phyloP scores from a whole-genome alignment of 768 basidiomycete genomes.

The Suillus subaureus region DNA sequence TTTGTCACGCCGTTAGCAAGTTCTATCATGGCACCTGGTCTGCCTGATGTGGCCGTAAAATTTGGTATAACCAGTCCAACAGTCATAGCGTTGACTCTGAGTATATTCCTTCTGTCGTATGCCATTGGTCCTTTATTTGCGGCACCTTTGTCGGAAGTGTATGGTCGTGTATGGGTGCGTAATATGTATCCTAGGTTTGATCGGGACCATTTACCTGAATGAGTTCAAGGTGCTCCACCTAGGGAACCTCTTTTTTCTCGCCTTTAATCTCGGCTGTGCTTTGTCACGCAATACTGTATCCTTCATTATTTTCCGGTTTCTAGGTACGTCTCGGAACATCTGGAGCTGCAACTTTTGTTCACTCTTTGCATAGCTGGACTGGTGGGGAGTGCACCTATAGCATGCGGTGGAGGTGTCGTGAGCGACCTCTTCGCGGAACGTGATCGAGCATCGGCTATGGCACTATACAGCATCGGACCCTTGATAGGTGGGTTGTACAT shows the following conservation, averaged over 20 bases:
- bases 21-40: constrained; percentile 74
- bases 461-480: constrained; percentile 64
- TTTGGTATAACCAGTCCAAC: constrained; percentile 56
- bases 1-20: constrained; percentile 52
- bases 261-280: constrained; percentile 70
- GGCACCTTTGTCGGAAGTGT: constrained; percentile 74
- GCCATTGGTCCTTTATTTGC: constrained; percentile 67
- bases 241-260: constrained; percentile 59
- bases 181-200: background rate
- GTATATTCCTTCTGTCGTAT: constrained; percentile 67
- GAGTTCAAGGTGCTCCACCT: constrained; percentile 60
- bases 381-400: constrained; percentile 63
- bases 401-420: constrained; percentile 64
- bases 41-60: constrained; percentile 54
- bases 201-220: background rate
- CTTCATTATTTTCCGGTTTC: constrained; percentile 68
- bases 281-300: constrained; percentile 57
- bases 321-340: constrained; percentile 47
- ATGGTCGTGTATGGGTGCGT: constrained; percentile 68
- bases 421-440: constrained; percentile 66
- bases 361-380: constrained; percentile 53
- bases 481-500: constrained; percentile 46
- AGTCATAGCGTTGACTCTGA: constrained; percentile 56
- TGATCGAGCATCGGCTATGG: constrained; percentile 70
- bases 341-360: background rate